These are phyloP conservation scores for Ophiostoma tasmaniense DNA, from an alignment of 2,329 filamentous ascomycete species.

Conservation along the genomic window DNA sequence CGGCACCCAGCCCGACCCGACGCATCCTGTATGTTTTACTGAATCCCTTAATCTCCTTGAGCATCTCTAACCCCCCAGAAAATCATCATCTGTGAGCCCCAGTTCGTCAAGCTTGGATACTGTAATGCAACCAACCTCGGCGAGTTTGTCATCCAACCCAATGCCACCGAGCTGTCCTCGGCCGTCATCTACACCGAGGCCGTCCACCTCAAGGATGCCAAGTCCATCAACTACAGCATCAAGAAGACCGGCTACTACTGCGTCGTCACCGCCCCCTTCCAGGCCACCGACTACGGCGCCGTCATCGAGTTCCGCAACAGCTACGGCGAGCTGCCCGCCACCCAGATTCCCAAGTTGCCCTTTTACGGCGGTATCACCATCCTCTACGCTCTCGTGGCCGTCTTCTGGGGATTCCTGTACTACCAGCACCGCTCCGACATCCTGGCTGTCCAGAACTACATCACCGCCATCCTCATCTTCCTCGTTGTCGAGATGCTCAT, in stretches of 20 bases:
- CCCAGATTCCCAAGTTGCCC: constrained; percentile 91
- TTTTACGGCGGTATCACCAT: constrained; percentile 95
- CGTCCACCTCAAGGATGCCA: constrained; percentile 68
- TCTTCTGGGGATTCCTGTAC: constrained; percentile 92
- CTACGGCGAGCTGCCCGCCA: constrained; percentile 89
- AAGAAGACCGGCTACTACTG: constrained; percentile 95
- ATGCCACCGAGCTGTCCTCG: constrained; percentile 62
- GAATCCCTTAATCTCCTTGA: background rate
- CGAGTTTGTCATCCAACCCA: constrained; percentile 70
- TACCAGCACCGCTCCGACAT: constrained; percentile 92
- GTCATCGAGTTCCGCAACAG: constrained; percentile 90
- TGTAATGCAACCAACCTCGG: constrained; percentile 75
- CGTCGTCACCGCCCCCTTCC: constrained; percentile 68
- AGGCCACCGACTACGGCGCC: constrained; percentile 61
- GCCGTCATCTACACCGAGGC: constrained; percentile 71
- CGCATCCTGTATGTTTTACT: constrained; percentile 22
- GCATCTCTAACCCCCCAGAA: constrained; percentile 24
- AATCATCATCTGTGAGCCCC: constrained; percentile 62
- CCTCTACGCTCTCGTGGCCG: constrained; percentile 77
- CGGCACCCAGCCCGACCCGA: constrained; percentile 53
- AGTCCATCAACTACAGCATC: constrained; percentile 71
- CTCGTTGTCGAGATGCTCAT: constrained; percentile 93
- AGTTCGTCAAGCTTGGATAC: constrained; percentile 56
- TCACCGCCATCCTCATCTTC: constrained; percentile 92
- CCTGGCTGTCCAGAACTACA: constrained; percentile 96